A percentile compares a stretch with the other conserved stretches of the same genome.
Evolutionary conservation across 2,329 filamentous ascomycete genomes (phyloP).

Genomic region (Trichothecium sympodiale): DNA sequence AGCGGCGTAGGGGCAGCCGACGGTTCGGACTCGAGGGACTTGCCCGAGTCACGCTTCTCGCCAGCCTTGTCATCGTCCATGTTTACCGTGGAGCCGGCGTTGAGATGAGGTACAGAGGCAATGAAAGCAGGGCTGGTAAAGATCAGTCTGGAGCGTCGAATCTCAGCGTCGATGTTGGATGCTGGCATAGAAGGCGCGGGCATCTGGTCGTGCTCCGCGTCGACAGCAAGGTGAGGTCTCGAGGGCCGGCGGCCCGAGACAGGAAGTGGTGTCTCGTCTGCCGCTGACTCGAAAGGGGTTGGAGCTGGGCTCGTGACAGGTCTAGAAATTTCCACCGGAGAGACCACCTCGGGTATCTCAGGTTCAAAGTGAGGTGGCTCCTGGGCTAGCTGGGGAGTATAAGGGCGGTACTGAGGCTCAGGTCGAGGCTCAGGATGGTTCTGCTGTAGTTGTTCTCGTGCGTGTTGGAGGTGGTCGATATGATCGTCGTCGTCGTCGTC

Average conservation of each 20-base stretch:
- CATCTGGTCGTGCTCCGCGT: slow-evolving; percentile 8
- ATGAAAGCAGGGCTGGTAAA: slow-evolving; percentile 27
- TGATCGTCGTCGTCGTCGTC: slow-evolving; percentile 20
- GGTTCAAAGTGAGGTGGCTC: too few species aligned
- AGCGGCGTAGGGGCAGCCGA: slow-evolving; percentile 1
- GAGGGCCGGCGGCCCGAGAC: too few species aligned
- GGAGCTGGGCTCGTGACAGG: too few species aligned
- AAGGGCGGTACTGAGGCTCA: slow-evolving; percentile 2
- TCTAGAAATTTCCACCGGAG: neutral
- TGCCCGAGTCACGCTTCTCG: slow-evolving; percentile 40
- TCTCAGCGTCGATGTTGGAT: slow-evolving; percentile 25
- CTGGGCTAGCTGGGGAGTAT: slow-evolving; percentile 3
- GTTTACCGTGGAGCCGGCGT: slow-evolving; percentile 1
- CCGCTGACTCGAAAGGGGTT: too few species aligned
- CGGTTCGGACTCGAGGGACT: slow-evolving; percentile 28
- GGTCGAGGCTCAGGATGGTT: too few species aligned
- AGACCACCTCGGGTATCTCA: neutral
- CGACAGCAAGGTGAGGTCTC: neutral
- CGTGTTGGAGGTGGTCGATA: neutral
- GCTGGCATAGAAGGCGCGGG: slow-evolving; percentile 7
- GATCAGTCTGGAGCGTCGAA: slow-evolving; percentile 27
- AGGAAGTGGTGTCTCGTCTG: too few species aligned
- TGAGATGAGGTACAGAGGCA: slow-evolving; percentile 26
- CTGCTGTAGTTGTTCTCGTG: slow-evolving; percentile 1
- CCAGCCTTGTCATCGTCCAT: slow-evolving; percentile 13